Evolutionary conservation across 306 rosid genomes (phyloP).

Genomic region (Spatholobus suberectus): DNA sequence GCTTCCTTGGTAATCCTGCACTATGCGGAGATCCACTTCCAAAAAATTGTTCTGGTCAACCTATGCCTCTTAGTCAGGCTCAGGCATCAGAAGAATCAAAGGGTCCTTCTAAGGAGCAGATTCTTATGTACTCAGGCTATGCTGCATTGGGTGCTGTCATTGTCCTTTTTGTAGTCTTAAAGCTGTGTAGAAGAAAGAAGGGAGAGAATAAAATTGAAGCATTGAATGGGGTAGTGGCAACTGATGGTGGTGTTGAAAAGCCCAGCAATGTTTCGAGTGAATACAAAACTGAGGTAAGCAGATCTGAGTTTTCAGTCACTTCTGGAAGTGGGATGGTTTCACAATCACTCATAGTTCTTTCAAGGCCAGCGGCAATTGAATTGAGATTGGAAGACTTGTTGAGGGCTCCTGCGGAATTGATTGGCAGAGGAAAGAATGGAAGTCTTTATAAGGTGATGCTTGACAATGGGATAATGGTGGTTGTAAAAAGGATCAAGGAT

Average conservation of each 20-base stretch:
- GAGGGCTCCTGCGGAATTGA: constrained; percentile 85
- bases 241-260: constrained; percentile 45
- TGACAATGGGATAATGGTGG: constrained; percentile 61
- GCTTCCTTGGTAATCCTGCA: constrained; percentile 68
- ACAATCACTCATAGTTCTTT: constrained; percentile 68
- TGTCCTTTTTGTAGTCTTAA: constrained; percentile 44
- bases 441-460: constrained; percentile 79
- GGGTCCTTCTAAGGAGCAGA: constrained; percentile 46
- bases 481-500: constrained; percentile 77
- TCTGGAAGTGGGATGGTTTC: constrained; percentile 66
- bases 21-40: constrained; percentile 71
- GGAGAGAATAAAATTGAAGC: constrained; percentile 52
- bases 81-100: constrained; percentile 41
- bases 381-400: constrained; percentile 76
- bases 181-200: constrained; percentile 53
- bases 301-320: constrained; percentile 51
- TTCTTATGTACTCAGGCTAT: constrained; percentile 73
- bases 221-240: constrained; percentile 35
- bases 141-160: constrained; percentile 51
- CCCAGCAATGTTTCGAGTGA: constrained; percentile 50
- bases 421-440: constrained; percentile 79
- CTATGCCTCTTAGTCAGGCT: neutral
- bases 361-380: constrained; percentile 56
- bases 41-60: constrained; percentile 42
- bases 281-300: constrained; percentile 51